Base-by-base conservation (phyloP, 495 filamentous ascomycete genomes). In the Penicillium robsamsonii region DNA sequence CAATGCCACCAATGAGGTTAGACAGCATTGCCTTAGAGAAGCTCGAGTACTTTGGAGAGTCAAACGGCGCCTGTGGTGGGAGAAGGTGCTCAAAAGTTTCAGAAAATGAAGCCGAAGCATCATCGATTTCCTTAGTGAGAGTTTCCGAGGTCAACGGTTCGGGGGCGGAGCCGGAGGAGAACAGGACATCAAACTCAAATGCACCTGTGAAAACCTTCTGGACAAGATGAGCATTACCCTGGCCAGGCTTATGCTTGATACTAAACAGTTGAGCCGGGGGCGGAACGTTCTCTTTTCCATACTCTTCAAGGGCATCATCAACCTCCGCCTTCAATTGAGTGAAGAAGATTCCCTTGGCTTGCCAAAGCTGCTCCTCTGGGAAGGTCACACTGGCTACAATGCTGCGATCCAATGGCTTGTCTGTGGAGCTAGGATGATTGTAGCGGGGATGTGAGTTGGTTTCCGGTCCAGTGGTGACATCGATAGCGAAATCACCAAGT, bases 1-100 rank as follows among this genome's bases (percentile, higher is more conserved):
- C 94, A 69, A 98, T 91, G 30, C 95, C 94, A 48, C 94, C 94
- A 31, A 96, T 78, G 33, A 98, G 79, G 70, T 98, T 98, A 5
- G 92, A 96, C 47, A 97, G 89, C 81, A 98, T 89, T 41, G 88
- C 90, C 59, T 87, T 86, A 50, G 87, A 89, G 71, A 98, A 97
- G 51, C 81, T 79, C 22, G 84, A 79, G 66, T 96, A 94, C 58
- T 89, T 82, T 5, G 80, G 76, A 2, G 81, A 77, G 37, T 84
- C 73, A 67, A 95, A 98, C 1, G 94, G 95, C 6, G 85, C 76
- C 61, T 89, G 73, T 0, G 90, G 88, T 13, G 81, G 70, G 57
- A 97, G 88, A 43, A 92, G 75, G 37, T 85, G 79, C 18, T 81
- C 71, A 70, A 94, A 97, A 17, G 86, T 85, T 47, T 88, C 79